These are phyloP conservation scores for Gracilariopsis chorda DNA, from an alignment of 23 red algal species.

Conservation along the genomic window DNA sequence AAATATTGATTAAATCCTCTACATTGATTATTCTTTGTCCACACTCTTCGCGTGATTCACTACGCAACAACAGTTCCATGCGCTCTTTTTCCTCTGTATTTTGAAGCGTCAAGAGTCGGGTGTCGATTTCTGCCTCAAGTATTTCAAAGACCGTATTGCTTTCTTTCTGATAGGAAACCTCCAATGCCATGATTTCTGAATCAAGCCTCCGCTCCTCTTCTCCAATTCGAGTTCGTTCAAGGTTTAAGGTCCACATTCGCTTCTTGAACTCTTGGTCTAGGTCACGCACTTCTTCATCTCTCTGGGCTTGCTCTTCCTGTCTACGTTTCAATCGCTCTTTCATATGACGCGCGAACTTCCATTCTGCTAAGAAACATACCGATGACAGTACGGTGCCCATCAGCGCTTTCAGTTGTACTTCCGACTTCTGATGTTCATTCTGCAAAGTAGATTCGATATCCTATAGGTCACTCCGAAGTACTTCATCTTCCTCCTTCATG, in stretches of 20 bases:
- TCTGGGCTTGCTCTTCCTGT: neutral
- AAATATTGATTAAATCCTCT: too few relatives aligned
- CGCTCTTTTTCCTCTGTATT: neutral
- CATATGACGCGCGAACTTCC: neutral
- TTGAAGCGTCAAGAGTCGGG: neutral
- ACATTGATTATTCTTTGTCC: too few relatives aligned
- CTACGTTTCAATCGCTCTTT: neutral
- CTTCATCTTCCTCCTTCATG: too few relatives aligned
- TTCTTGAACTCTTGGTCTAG: neutral
- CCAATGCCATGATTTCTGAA: neutral
- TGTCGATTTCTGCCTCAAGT: neutral
- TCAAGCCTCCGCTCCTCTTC: neutral
- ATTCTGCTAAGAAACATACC: neutral
- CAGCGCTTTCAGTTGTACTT: neutral
- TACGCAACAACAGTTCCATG: too few relatives aligned
- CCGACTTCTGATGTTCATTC: too few relatives aligned
- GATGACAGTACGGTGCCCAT: neutral
- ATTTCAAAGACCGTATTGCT: neutral
- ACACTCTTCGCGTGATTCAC: too few relatives aligned
- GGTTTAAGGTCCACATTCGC: neutral
- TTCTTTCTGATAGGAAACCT: neutral
- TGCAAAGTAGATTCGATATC: too few relatives aligned
- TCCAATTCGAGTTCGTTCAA: neutral
- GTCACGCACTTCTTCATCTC: neutral
- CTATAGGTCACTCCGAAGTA: too few relatives aligned